Evolutionary conservation across 2,329 filamentous ascomycete species (phyloP).

Genomic region (Lomentospora prolificans): DNA sequence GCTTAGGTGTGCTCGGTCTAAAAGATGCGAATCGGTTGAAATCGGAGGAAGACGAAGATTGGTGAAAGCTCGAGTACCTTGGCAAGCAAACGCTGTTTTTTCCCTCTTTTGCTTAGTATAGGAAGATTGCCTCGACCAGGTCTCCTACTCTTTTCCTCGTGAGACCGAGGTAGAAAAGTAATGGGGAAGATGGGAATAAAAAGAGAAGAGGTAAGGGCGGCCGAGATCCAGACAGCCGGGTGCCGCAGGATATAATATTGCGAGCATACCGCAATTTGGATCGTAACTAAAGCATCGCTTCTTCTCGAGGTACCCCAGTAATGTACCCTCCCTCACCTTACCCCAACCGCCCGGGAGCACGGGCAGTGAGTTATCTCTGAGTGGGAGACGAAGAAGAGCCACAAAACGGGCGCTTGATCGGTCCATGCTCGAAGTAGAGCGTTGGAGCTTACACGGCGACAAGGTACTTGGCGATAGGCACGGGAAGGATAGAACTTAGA

Average conservation of each 20-base stretch:
- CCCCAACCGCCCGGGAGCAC: not conserved
- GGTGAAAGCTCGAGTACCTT: not conserved
- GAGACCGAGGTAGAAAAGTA: not conserved
- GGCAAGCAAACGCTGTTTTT: not conserved
- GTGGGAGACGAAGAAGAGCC: not conserved
- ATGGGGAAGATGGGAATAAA: not conserved
- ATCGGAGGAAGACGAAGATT: not conserved
- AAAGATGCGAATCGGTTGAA: not conserved
- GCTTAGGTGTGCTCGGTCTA: not conserved
- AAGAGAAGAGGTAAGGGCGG: not conserved
- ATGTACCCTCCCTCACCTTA: not conserved
- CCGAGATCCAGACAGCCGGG: not conserved
- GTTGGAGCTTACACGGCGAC: not conserved
- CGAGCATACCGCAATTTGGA: not conserved
- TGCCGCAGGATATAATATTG: slow-evolving; percentile 4
- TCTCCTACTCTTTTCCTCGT: not conserved
- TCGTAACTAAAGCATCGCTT: not conserved
- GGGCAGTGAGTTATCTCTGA: not conserved
- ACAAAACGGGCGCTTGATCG: not conserved
- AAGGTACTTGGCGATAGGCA: not conserved
- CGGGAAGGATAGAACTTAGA: not conserved
- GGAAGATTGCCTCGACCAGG: not conserved
- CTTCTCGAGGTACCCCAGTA: not conserved
- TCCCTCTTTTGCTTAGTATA: not conserved
- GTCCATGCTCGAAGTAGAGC: not conserved